Evolutionary conservation across 352 stramenopile genomes (phyloP), one percentile per base, ranked within the genome.

Genomic region (Globisporangium megalacanthum): DNA sequence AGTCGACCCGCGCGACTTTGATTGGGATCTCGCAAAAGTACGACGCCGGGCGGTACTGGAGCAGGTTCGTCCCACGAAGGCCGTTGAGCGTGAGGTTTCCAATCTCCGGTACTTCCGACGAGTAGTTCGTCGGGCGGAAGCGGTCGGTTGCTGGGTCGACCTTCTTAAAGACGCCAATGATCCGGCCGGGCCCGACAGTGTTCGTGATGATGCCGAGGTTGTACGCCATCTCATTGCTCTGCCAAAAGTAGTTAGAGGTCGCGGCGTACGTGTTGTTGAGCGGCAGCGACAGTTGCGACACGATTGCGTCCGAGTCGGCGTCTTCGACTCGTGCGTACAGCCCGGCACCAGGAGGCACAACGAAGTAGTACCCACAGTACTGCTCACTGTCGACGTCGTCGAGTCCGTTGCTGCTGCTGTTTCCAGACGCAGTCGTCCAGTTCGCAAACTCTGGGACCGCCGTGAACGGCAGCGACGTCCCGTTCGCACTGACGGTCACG

Each of bases 291-390:
- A 89, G 64, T 22, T 83, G 76, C 4, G 75, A 88, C 22, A 90
- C 73, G 8, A 89, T 64, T 4, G 69, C 66, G 11, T 61, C 48
- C 8, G 61, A 31, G 4, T 75, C 54, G 11, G 70, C 60, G 39
- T 66, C 76, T 13, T 73, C 58, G 22, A 51, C 33, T 11, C 57
- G 57, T 6, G 86, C 64, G 57, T 85, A 82, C 4, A 90, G 56
- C 2, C 66, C 87, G 13, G 68, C 54, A 15, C 68, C 72, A 8
- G 74, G 54, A 9, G 83, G 83, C 0, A 87, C 70, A 9, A 52
- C 68, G 22, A 92, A 90, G 52, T 83, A 89, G 56, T 88, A 92
- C 7, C 83, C 83, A 20, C 83, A 92, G 45, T 89, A 90, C 44
- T 73, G 19, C 11, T 78, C 64, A n/a, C 2, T 14, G 49, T 11